Evolutionary conservation across 1,284 basidiomycete species (phyloP).

Genomic region (Tranzscheliella williamsii): DNA sequence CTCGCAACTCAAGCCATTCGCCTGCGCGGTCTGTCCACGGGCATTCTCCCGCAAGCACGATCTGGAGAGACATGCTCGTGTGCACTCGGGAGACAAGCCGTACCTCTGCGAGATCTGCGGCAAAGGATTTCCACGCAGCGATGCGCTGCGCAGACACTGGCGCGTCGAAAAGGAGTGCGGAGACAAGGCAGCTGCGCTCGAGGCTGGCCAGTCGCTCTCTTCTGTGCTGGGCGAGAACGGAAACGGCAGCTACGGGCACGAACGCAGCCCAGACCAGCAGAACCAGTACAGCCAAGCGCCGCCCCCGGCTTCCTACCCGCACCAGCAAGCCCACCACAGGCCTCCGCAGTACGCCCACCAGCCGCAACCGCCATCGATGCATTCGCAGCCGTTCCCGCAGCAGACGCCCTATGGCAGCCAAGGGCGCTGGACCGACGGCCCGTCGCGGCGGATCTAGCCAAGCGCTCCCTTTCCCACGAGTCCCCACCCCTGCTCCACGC

Average conservation of each 20-base stretch:
- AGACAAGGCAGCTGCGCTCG: slow-evolving; percentile 45
- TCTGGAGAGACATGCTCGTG: slow-evolving; percentile 56
- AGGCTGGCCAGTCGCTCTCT: slow-evolving; percentile 37
- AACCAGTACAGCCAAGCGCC: slow-evolving; percentile 3
- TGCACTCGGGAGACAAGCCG: slow-evolving; percentile 59
- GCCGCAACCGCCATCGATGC: slow-evolving; percentile 3
- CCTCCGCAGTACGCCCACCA: slow-evolving; percentile 3
- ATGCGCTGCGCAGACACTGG: slow-evolving; percentile 58
- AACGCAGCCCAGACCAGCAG: slow-evolving; percentile 27
- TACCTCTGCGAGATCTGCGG: slow-evolving; percentile 58
- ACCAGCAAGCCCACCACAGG: not conserved
- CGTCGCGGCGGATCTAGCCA: no score
- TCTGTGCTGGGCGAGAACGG: slow-evolving; percentile 13
- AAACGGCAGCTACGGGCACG: slow-evolving; percentile 6
- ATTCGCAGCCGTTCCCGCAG: slow-evolving; percentile 12
- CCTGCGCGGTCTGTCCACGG: slow-evolving; percentile 53
- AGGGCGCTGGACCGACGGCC: not conserved
- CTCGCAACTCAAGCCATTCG: slow-evolving; percentile 55
- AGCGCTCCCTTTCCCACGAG: no score
- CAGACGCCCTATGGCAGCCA: not conserved
- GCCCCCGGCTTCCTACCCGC: not conserved
- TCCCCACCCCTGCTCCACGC: no score
- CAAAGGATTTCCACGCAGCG: slow-evolving; percentile 58
- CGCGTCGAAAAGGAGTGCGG: slow-evolving; percentile 55
- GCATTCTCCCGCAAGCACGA: slow-evolving; percentile 59